A percentile compares a stretch with the other conserved stretches of the same genome.
Evolutionary conservation across 2,329 filamentous ascomycete genomes (phyloP).

Genomic region (Anthostomella pinea): DNA sequence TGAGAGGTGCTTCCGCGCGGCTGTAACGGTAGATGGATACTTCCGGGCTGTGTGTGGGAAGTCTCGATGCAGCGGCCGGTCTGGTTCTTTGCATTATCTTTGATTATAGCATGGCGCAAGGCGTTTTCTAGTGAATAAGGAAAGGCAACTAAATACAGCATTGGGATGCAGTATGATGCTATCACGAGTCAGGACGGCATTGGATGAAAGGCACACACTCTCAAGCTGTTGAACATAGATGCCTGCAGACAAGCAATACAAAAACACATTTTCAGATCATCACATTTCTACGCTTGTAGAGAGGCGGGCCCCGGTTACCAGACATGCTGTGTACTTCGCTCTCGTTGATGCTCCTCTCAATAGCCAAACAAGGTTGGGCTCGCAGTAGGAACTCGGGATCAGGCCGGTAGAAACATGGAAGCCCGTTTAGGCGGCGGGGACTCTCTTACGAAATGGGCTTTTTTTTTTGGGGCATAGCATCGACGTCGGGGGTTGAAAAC

Average conservation of each 20-base stretch:
- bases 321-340: too few species aligned
- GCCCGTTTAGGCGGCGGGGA: too few species aligned
- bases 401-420: too few species aligned
- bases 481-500: too few species aligned
- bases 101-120: slow-evolving; percentile 39
- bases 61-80: too few species aligned
- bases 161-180: too few species aligned
- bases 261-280: slow-evolving; percentile 1
- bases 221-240: neutral
- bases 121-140: slow-evolving; percentile 23
- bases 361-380: too few species aligned
- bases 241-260: neutral
- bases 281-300: neutral
- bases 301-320: too few species aligned
- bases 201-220: neutral
- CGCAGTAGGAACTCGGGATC: too few species aligned
- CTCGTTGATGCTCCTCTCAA: too few species aligned
- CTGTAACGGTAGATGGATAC: slow-evolving; percentile 20
- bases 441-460: too few species aligned
- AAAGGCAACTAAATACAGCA: slow-evolving; percentile 7
- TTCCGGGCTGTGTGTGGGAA: slow-evolving; percentile 6
- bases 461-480: too few species aligned
- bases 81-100: slow-evolving; percentile 28
- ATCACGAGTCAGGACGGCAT: slow-evolving; percentile 5
- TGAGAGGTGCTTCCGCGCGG: slow-evolving; percentile 12